Percentiles rank a stretch among this genome's conserved stretches.
phyloP scores from a whole-genome alignment of 495 filamentous ascomycete species.

The Podospora pseudocomata region DNA sequence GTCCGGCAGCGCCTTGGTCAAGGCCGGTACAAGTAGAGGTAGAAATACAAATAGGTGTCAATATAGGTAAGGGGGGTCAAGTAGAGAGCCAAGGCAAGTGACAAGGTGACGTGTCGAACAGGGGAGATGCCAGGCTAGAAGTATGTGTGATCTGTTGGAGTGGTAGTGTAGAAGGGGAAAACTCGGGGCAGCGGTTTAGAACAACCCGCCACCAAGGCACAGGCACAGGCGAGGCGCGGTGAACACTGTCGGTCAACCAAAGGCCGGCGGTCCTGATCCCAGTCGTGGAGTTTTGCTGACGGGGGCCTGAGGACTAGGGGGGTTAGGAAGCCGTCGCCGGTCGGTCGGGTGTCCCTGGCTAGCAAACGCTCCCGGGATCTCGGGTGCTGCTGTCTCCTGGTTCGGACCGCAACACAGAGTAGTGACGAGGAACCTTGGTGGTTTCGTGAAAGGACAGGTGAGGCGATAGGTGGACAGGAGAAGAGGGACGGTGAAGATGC shows the following conservation, averaged over 20 bases:
- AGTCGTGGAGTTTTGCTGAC: constrained; percentile 19
- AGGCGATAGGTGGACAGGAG: neutral
- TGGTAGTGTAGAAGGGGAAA: constrained; percentile 12
- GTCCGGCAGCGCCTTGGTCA: constrained; percentile 6
- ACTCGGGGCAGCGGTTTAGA: constrained; percentile 11
- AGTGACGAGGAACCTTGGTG: neutral
- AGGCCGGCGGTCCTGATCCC: constrained; percentile 18
- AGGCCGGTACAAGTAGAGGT: neutral
- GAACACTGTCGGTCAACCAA: constrained; percentile 17
- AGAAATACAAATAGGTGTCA: neutral
- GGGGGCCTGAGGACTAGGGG: constrained; percentile 22
- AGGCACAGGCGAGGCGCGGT: constrained; percentile 21
- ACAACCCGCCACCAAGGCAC: constrained; percentile 26
- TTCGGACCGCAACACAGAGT: neutral
- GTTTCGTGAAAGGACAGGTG: neutral
- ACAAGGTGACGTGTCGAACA: neutral
- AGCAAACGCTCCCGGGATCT: constrained; percentile 7
- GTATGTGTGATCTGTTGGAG: neutral
- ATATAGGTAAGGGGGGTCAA: neutral
- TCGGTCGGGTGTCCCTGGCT: constrained; percentile 12
- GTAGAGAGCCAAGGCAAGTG: constrained; percentile 6
- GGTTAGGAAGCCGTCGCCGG: neutral
- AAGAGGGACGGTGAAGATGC: neutral
- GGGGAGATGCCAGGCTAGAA: constrained; percentile 1
- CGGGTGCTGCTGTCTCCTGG: neutral